Percentiles rank a stretch among this genome's conserved stretches.
Conservation (phyloP, 1,139 yeast genomes). For the Magnusiomyces tetraspermus region DNA sequence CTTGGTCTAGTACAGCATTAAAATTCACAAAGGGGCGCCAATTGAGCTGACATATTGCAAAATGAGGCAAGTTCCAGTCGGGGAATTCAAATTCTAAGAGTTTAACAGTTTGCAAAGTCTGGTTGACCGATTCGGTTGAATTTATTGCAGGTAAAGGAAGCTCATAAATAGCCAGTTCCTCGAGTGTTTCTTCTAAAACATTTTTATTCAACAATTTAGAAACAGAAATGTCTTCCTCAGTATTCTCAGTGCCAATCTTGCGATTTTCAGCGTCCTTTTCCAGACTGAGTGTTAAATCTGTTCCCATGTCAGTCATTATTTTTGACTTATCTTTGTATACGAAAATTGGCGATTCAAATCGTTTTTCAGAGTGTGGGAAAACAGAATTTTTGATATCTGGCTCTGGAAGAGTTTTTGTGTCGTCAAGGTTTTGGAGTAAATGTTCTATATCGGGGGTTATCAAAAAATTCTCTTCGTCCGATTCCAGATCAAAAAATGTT, state of each 20-base stretch:
- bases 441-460: not conserved
- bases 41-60: constrained; percentile 7
- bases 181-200: constrained; percentile 5
- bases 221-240: not conserved
- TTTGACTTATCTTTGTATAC: not conserved
- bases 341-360: constrained; percentile 1
- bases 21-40: constrained; percentile 13
- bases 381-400: not conserved
- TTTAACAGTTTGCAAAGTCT: not conserved
- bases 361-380: not conserved
- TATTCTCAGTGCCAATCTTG: not conserved
- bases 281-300: not conserved
- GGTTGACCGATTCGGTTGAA: not conserved
- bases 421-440: not conserved
- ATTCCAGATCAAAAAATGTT: not conserved
- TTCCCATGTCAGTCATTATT: not conserved
- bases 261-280: not conserved
- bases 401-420: not conserved
- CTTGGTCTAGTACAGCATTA: not conserved
- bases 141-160: constrained; percentile 10
- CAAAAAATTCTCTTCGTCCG: not conserved
- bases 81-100: constrained; percentile 7
- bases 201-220: constrained; percentile 2
- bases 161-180: constrained; percentile 2
- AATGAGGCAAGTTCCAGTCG: constrained; percentile 11